phyloP scores from a whole-genome alignment of 2,329 filamentous ascomycete species.

The Neophaeococcomyces aloes region DNA sequence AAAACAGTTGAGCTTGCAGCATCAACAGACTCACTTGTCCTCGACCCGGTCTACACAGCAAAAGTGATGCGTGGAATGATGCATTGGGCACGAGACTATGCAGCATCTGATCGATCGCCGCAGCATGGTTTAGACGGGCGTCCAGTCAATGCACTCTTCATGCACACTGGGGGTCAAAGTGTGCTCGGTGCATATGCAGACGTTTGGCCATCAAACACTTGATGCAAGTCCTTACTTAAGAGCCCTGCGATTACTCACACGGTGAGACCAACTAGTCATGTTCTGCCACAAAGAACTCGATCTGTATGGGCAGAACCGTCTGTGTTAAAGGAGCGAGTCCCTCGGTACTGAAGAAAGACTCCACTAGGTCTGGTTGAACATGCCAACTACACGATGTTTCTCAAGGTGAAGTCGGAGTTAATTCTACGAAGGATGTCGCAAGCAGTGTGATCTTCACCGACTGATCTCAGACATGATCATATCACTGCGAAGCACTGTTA shows the following conservation, averaged over 20 bases:
- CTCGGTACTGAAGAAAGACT: too few species aligned
- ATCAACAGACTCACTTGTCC: constrained; percentile 22
- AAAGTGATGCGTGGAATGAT: constrained; percentile 22
- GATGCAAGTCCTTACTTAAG: not conserved
- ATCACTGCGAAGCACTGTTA: too few species aligned
- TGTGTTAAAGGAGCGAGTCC: too few species aligned
- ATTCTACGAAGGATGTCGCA: too few species aligned
- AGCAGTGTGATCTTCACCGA: too few species aligned
- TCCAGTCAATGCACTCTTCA: constrained; percentile 26
- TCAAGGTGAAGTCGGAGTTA: too few species aligned
- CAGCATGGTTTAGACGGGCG: not conserved
- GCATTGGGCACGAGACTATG: constrained; percentile 24
- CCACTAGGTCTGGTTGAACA: too few species aligned
- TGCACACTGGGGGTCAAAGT: constrained; percentile 30
- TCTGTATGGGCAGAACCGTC: too few species aligned
- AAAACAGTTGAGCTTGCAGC: constrained; percentile 22
- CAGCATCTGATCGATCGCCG: constrained; percentile 19
- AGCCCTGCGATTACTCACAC: not conserved
- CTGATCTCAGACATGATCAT: too few species aligned
- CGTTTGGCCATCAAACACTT: constrained; percentile 4
- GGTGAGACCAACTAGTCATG: not conserved
- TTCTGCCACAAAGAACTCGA: too few species aligned
- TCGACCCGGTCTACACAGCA: constrained; percentile 30
- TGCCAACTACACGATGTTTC: too few species aligned
- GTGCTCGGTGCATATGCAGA: constrained; percentile 27